Conservation (phyloP, 441 rosid species). For the Viola pubescens region DNA sequence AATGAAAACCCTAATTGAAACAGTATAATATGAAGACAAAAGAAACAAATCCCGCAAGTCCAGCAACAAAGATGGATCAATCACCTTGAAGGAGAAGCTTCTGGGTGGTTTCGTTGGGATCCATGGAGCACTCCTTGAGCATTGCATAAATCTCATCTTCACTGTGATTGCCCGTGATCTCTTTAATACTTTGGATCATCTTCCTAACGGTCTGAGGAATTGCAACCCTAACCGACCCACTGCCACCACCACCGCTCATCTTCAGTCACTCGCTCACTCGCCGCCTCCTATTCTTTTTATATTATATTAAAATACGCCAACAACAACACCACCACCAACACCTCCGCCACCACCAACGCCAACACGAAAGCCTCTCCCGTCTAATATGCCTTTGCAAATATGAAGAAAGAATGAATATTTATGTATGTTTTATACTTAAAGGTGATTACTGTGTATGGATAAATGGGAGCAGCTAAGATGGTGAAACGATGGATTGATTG, state of each 20-base stretch:
- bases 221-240: conserved; percentile 48
- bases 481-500: neutral
- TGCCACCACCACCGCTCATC: conserved; percentile 59
- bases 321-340: neutral
- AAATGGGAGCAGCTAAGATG: neutral
- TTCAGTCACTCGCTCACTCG: conserved; percentile 18
- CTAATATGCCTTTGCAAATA: neutral
- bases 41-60: neutral
- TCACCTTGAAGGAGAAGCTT: conserved; percentile 67
- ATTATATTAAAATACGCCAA: neutral
- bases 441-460: neutral
- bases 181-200: conserved; percentile 68
- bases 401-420: neutral
- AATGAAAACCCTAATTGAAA: neutral
- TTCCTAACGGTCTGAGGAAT: conserved; percentile 46
- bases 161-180: conserved; percentile 68
- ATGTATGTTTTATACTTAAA: neutral
- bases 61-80: neutral
- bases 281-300: neutral
- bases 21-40: neutral
- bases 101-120: conserved; percentile 83
- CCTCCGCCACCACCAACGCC: neutral
- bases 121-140: conserved; percentile 85
- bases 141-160: conserved; percentile 92
- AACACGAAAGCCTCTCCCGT: neutral